Conservation (phyloP, 2,329 filamentous ascomycete species). For the Sclerotiophoma versabilis region DNA sequence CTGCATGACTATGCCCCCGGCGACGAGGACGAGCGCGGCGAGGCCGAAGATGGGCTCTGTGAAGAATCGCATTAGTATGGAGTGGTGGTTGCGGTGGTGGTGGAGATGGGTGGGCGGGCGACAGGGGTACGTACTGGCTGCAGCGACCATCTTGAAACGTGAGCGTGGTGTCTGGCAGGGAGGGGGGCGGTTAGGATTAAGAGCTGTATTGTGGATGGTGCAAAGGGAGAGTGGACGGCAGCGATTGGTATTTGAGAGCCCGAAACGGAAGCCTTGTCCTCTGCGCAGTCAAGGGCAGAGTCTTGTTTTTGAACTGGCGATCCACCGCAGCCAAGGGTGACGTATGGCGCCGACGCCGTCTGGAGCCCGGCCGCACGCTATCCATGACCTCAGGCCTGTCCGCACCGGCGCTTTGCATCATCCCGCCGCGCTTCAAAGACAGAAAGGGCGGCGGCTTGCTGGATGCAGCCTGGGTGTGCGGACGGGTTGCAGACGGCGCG, state of each 20-base stretch:
- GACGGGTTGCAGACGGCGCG: background rate
- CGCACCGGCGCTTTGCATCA: conserved; percentile 16
- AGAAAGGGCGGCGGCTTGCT: conserved; percentile 7
- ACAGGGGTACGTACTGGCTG: conserved; percentile 28
- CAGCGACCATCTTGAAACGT: conserved; percentile 14
- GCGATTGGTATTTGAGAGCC: conserved; percentile 9
- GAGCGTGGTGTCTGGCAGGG: background rate
- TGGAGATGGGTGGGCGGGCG: background rate
- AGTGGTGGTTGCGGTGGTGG: background rate
- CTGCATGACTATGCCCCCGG: conserved; percentile 67
- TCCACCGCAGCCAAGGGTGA: conserved; percentile 5
- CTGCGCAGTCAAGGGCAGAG: conserved; percentile 1
- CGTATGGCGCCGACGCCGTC: conserved; percentile 8
- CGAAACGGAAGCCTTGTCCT: conserved; percentile 9
- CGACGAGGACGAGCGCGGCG: conserved; percentile 67
- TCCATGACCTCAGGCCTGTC: conserved; percentile 3
- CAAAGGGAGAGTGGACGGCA: background rate
- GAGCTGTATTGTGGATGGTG: background rate
- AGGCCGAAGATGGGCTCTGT: conserved; percentile 64
- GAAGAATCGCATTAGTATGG: background rate
- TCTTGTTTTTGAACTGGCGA: conserved; percentile 16
- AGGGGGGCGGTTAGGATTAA: conserved; percentile 7
- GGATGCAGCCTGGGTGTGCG: background rate
- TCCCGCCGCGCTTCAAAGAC: conserved; percentile 7
- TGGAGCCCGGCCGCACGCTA: conserved; percentile 1